phyloP scores from a whole-genome alignment of 768 basidiomycete genomes.

The Hygrocybe punicea region DNA sequence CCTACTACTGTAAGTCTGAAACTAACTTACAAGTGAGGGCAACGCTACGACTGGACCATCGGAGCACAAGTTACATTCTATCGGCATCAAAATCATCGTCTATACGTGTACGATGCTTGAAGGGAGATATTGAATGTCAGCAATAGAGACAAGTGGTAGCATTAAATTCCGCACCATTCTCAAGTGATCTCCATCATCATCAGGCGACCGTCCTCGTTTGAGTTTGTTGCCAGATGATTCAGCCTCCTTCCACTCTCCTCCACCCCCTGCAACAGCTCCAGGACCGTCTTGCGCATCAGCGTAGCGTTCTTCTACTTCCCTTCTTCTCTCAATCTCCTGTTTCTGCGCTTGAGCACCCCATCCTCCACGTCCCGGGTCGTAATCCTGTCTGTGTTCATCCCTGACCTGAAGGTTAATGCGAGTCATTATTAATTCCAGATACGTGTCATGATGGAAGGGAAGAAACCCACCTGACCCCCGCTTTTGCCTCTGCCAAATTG shows the following conservation, averaged over 20 bases:
- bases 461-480: conserved; percentile 76
- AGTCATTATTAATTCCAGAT: neutral
- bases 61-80: conserved; percentile 55
- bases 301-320: conserved; percentile 85
- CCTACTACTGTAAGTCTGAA: conserved; percentile 12
- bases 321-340: conserved; percentile 67
- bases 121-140: neutral
- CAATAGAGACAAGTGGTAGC: neutral
- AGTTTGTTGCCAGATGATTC: conserved; percentile 44
- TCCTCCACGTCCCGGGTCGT: conserved; percentile 92
- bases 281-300: conserved; percentile 75
- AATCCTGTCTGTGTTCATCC: conserved; percentile 96
- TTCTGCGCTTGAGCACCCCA: conserved; percentile 88
- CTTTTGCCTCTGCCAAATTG: conserved; percentile 98
- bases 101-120: conserved; percentile 56
- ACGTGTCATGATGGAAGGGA: neutral
- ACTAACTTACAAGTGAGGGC: too few relatives aligned
- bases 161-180: conserved; percentile 48
- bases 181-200: conserved; percentile 63
- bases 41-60: too few relatives aligned
- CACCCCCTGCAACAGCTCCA: conserved; percentile 78
- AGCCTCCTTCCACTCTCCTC: conserved; percentile 79
- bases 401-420: too few relatives aligned
- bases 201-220: conserved; percentile 74
- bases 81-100: conserved; percentile 68